A percentile compares a stretch with the other conserved stretches of the same genome.
These are phyloP conservation scores for Alopecurus myosuroides DNA, from an alignment of 176 grass and related monocot genomes.

Conservation along the genomic window DNA sequence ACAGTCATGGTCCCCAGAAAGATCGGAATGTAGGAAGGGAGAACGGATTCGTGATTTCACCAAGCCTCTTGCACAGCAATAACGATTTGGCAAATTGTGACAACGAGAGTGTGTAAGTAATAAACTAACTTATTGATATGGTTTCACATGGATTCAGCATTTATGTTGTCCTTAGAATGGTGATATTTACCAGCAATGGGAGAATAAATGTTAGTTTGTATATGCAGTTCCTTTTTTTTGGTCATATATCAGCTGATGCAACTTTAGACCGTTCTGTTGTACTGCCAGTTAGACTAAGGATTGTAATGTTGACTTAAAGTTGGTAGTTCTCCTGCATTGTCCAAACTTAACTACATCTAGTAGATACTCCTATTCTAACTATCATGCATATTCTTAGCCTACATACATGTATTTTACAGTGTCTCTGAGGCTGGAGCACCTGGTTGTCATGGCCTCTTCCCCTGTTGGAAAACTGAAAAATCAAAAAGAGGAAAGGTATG, in stretches of 20 bases:
- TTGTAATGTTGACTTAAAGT: neutral
- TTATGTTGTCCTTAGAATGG: neutral
- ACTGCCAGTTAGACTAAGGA: neutral
- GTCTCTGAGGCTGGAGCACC: constrained; percentile 70
- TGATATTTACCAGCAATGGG: neutral
- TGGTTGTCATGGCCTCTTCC: constrained; percentile 71
- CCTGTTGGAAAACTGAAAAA: constrained; percentile 81
- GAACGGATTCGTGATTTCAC: constrained; percentile 66
- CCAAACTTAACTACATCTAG: neutral
- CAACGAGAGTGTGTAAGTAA: constrained; percentile 82
- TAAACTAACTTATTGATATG: constrained; percentile 11
- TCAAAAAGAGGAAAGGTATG: constrained; percentile 56
- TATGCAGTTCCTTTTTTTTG: neutral
- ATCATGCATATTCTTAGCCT: neutral
- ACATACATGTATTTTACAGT: constrained; percentile 37
- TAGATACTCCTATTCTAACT: neutral
- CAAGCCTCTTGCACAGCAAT: constrained; percentile 77
- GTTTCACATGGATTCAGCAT: neutral
- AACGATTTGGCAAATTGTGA: constrained; percentile 58
- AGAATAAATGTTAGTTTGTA: constrained; percentile 6
- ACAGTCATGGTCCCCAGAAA: constrained; percentile 22
- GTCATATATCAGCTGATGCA: neutral
- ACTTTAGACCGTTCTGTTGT: neutral
- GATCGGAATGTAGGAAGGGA: constrained; percentile 19
- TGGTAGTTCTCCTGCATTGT: neutral